These are phyloP conservation scores for Flaveria bidentis DNA, from an alignment of 129 eudicot genomes.

Conservation along the genomic window DNA sequence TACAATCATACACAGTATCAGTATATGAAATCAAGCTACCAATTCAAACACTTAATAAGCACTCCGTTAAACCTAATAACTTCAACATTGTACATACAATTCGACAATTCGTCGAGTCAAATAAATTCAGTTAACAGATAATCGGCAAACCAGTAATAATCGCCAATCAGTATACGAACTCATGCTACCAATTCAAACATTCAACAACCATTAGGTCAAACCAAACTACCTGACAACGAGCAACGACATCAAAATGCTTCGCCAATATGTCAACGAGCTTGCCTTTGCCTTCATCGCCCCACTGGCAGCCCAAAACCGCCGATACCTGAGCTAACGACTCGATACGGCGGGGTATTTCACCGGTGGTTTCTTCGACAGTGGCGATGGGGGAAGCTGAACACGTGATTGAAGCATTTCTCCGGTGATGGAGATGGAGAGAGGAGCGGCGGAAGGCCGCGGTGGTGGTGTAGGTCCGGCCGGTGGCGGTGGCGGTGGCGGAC, in stretches of 20 bases:
- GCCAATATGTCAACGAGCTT: slow-evolving; percentile 96
- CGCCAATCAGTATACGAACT: slow-evolving; percentile 10
- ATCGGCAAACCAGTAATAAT: background rate
- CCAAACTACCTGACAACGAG: slow-evolving; percentile 81
- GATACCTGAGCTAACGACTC: slow-evolving; percentile 79
- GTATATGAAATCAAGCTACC: background rate
- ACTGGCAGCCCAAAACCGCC: slow-evolving; percentile 87
- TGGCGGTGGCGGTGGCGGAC: slow-evolving; percentile 18
- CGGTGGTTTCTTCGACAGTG: slow-evolving; percentile 27
- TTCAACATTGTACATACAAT: no score
- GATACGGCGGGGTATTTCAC: slow-evolving; percentile 50
- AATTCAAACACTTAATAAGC: background rate
- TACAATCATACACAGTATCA: background rate
- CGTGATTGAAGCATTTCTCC: slow-evolving; percentile 23
- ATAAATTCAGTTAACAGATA: background rate
- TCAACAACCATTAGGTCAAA: background rate
- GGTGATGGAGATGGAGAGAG: background rate
- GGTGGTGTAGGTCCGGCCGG: slow-evolving; percentile 7
- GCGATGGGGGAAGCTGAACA: slow-evolving; percentile 33
- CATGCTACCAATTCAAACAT: background rate
- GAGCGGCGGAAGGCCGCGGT: slow-evolving; percentile 3
- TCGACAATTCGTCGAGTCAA: background rate
- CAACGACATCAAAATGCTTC: slow-evolving; percentile 81
- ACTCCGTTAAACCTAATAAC: no score
- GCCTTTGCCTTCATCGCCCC: slow-evolving; percentile 99